Evolutionary conservation across 2,329 filamentous ascomycete genomes (phyloP).

Genomic region (Microdochium trichocladiopsis): DNA sequence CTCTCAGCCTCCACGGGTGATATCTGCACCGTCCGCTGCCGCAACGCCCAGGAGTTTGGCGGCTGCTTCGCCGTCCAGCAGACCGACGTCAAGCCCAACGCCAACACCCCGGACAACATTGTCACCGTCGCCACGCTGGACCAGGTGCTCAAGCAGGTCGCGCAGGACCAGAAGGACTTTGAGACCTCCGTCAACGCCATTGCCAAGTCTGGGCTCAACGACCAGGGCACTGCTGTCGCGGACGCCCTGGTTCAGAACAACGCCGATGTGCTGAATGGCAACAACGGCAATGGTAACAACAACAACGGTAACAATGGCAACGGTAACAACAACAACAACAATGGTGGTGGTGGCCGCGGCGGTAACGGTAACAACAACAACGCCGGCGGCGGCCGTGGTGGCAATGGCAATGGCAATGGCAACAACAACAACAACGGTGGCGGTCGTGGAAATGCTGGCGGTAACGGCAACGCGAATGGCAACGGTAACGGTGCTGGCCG

Average conservation of each 20-base stretch:
- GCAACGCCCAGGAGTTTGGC: constrained; percentile 25
- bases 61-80: constrained; percentile 35
- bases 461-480: constrained; percentile 3
- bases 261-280: constrained; percentile 29
- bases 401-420: constrained; percentile 1
- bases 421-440: no score
- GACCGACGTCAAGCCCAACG: constrained; percentile 23
- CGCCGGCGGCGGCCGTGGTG: constrained; percentile 5
- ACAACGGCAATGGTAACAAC: constrained; percentile 28
- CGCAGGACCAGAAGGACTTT: constrained; percentile 32
- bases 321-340: no score
- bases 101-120: constrained; percentile 23
- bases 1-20: constrained; percentile 30
- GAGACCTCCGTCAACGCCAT: constrained; percentile 30
- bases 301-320: constrained; percentile 16
- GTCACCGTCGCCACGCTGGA: constrained; percentile 28
- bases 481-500: constrained; percentile 4
- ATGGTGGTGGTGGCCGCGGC: constrained; percentile 10
- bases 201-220: constrained; percentile 20
- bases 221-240: constrained; percentile 20
- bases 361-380: constrained; percentile 15
- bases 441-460: background rate
- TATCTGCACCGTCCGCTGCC: constrained; percentile 31
- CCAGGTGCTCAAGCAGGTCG: constrained; percentile 16
- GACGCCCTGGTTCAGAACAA: constrained; percentile 16